Evolutionary conservation across 2,329 filamentous ascomycete genomes (phyloP).

Genomic region (Cladosporium sp.): DNA sequence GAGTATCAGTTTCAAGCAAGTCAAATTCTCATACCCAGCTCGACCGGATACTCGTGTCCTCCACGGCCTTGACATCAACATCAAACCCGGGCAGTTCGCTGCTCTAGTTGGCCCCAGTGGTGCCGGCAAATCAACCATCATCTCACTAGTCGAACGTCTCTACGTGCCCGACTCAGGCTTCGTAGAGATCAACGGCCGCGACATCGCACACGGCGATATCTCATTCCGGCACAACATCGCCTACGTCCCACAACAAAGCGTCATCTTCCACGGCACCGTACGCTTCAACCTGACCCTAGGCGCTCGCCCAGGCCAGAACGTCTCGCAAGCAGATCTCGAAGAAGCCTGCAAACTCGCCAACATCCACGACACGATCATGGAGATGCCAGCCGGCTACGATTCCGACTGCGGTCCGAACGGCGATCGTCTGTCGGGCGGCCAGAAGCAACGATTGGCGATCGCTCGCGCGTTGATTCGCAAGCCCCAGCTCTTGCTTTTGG

Average conservation of each 20-base stretch:
- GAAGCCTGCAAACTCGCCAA: constrained; percentile 64
- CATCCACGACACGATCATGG: constrained; percentile 64
- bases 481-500: constrained; percentile 38
- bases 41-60: constrained; percentile 57
- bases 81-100: constrained; percentile 37
- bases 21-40: constrained; percentile 64
- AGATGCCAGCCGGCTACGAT: constrained; percentile 61
- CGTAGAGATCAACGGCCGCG: constrained; percentile 52
- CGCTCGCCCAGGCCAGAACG: constrained; percentile 51
- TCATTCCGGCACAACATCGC: constrained; percentile 40
- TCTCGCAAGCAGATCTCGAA: constrained; percentile 58
- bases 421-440: constrained; percentile 40
- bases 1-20: constrained; percentile 45
- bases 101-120: constrained; percentile 41
- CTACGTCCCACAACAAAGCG: constrained; percentile 46
- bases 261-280: constrained; percentile 44
- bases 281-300: constrained; percentile 36
- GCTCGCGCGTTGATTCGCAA: constrained; percentile 41
- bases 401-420: constrained; percentile 47
- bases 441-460: constrained; percentile 41
- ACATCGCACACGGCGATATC: constrained; percentile 33
- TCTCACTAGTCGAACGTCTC: constrained; percentile 37
- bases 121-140: constrained; percentile 38
- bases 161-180: constrained; percentile 63
- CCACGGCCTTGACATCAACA: constrained; percentile 28